Percentiles rank a stretch among this genome's conserved stretches.
These are phyloP conservation scores for Notholithocarpus densiflorus DNA, from an alignment of 306 rosid species.

Conservation along the genomic window DNA sequence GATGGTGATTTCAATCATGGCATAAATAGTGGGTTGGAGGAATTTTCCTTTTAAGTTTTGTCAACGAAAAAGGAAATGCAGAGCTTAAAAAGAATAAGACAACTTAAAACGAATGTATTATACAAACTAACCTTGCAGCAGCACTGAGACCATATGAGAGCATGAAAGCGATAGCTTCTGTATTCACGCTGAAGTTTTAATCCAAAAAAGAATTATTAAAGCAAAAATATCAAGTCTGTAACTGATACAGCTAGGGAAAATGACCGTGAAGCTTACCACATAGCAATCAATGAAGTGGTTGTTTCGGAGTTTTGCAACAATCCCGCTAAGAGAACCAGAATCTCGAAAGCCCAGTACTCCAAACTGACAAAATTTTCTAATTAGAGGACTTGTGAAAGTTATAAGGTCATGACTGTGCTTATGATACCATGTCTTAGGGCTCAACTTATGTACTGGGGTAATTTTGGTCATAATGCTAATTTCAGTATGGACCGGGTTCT, in stretches of 20 bases:
- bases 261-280: slow-evolving; percentile 55
- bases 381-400: not conserved
- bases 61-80: too few relatives aligned
- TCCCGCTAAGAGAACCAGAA: slow-evolving; percentile 78
- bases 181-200: slow-evolving; percentile 48
- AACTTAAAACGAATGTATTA: not conserved
- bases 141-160: slow-evolving; percentile 74
- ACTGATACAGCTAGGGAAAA: not conserved
- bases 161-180: slow-evolving; percentile 64
- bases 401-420: not conserved
- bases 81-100: not conserved
- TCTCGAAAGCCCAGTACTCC: slow-evolving; percentile 92
- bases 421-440: too few relatives aligned
- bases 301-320: slow-evolving; percentile 55
- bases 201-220: not conserved
- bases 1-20: too few relatives aligned
- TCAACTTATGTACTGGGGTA: too few relatives aligned
- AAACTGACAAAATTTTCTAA: slow-evolving; percentile 44
- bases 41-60: too few relatives aligned
- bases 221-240: not conserved
- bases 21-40: too few relatives aligned
- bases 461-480: too few relatives aligned
- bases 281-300: slow-evolving; percentile 75
- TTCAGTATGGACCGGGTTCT: too few relatives aligned
- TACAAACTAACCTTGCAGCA: slow-evolving; percentile 60